A percentile compares a stretch with the other conserved stretches of the same genome.
These are phyloP conservation scores for Kodamaea laetipori DNA, from an alignment of 805 yeast species.

Conservation along the genomic window DNA sequence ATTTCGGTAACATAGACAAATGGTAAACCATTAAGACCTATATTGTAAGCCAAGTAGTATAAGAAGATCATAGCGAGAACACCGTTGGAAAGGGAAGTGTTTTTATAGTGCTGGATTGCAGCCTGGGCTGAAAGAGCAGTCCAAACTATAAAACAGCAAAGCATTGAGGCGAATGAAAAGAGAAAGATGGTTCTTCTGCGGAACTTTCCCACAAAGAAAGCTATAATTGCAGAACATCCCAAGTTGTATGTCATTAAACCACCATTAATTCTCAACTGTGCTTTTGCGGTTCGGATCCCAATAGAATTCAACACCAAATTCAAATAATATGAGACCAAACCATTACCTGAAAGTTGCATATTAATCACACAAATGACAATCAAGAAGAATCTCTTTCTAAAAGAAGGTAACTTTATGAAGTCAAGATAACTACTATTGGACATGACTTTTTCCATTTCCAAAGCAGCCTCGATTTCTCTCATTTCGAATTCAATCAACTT, in stretches of 20 bases:
- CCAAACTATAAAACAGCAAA: conserved; percentile 42
- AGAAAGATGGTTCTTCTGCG: conserved; percentile 42
- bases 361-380: conserved; percentile 33
- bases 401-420: conserved; percentile 39
- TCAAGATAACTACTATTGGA: conserved; percentile 38
- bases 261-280: conserved; percentile 53
- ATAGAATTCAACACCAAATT: conserved; percentile 52
- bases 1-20: conserved; percentile 48
- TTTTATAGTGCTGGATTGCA: conserved; percentile 41
- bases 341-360: conserved; percentile 54
- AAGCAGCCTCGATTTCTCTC: conserved; percentile 29
- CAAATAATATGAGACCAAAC: conserved; percentile 53
- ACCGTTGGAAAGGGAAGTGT: conserved; percentile 45
- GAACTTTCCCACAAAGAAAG: conserved; percentile 22
- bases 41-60: conserved; percentile 44
- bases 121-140: conserved; percentile 48
- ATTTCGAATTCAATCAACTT: conserved; percentile 23
- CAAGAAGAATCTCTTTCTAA: conserved; percentile 45
- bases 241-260: conserved; percentile 51
- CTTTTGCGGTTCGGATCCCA: conserved; percentile 49
- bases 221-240: conserved; percentile 27
- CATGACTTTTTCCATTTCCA: conserved; percentile 40
- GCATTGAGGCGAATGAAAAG: conserved; percentile 38
- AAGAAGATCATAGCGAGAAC: conserved; percentile 55
- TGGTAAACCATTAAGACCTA: conserved; percentile 49